A percentile compares a stretch with the other conserved stretches of the same genome.
phyloP scores from a whole-genome alignment of 2,329 filamentous ascomycete genomes.

The Sclerotinia borealis region DNA sequence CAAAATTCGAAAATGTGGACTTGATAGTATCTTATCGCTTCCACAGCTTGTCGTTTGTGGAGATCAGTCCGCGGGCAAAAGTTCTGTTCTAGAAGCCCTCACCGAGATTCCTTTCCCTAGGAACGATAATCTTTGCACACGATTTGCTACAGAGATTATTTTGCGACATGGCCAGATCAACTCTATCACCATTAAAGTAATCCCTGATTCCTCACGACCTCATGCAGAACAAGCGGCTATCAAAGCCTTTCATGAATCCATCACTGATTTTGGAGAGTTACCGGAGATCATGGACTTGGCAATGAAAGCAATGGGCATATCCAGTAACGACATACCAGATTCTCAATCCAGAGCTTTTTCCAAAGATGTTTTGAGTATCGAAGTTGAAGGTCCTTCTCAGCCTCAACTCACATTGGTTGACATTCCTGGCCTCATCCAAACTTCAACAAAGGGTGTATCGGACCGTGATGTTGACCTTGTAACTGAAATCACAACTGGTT shows the following conservation, averaged over 20 bases:
- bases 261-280: background rate
- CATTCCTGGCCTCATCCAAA: background rate
- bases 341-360: background rate
- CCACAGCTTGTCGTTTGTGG: slow-evolving; percentile 4
- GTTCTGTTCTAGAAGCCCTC: background rate
- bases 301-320: background rate
- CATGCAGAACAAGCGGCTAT: background rate
- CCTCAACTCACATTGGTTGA: background rate
- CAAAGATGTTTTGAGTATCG: background rate
- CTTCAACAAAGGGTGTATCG: background rate
- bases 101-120: background rate
- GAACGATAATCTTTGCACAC: background rate
- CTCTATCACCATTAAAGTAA: background rate
- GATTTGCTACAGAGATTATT: slow-evolving; percentile 4
- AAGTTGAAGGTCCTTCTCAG: background rate
- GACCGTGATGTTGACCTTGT: background rate
- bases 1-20: background rate
- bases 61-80: background rate
- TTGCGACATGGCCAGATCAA: background rate
- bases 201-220: background rate
- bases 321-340: background rate
- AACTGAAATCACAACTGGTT: background rate
- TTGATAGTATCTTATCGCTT: background rate
- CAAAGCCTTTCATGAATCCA: background rate
- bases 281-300: background rate